Evolutionary conservation across 495 filamentous ascomycete species (phyloP).

Genomic region (Pyrenopolyporus hunteri): DNA sequence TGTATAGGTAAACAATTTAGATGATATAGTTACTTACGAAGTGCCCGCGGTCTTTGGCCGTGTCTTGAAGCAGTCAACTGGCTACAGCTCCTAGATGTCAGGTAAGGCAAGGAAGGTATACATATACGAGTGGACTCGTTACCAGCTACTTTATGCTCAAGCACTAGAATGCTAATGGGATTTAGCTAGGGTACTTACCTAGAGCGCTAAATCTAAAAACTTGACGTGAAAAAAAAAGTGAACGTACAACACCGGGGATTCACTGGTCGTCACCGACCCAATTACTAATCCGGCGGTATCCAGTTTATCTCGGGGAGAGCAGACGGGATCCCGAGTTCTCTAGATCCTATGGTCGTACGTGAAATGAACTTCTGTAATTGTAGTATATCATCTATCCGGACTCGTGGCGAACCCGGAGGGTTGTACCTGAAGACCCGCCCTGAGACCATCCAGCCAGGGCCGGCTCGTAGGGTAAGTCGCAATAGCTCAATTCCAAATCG

Average conservation of each 20-base stretch:
- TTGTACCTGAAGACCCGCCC: neutral
- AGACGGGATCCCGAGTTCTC: conserved; percentile 32
- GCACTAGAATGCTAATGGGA: neutral
- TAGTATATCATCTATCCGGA: neutral
- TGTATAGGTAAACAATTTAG: no score
- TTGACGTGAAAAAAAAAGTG: neutral
- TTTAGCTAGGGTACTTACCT: neutral
- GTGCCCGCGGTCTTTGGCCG: no score
- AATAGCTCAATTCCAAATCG: no score
- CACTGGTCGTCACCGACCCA: conserved; percentile 56
- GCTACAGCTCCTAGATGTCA: no score
- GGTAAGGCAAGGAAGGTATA: no score
- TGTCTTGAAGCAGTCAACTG: no score
- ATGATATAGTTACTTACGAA: no score
- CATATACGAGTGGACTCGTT: no score
- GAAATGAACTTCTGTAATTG: neutral
- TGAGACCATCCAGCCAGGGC: neutral
- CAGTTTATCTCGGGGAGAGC: conserved; percentile 52
- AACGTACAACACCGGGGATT: conserved; percentile 55
- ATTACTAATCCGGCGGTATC: conserved; percentile 49
- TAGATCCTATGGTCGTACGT: conserved; percentile 13
- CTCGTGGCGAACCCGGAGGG: neutral
- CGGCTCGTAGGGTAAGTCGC: no score
- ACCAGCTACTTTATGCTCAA: no score
- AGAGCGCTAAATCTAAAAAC: neutral